Conservation (phyloP, 2,329 filamentous ascomycete genomes). For the Verruconis gallopava region DNA sequence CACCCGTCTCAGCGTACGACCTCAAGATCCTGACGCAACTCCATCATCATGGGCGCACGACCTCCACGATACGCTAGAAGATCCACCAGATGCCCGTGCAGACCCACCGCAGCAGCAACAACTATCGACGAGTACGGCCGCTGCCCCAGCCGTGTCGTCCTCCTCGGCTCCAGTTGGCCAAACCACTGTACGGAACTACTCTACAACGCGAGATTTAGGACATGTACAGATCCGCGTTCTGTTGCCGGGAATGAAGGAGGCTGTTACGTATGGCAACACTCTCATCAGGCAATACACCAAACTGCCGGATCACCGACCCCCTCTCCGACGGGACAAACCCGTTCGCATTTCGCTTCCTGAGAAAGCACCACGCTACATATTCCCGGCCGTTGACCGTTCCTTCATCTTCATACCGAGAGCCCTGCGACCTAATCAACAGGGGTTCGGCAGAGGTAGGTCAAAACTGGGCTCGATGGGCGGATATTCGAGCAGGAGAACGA, state of each 20-base stretch:
- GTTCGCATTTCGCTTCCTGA: constrained; percentile 84
- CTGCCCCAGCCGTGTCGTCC: constrained; percentile 16
- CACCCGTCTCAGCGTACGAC: constrained; percentile 24
- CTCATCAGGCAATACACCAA: constrained; percentile 85
- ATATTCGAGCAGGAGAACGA: constrained; percentile 64
- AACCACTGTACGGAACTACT: constrained; percentile 39
- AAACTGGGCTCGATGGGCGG: constrained; percentile 55
- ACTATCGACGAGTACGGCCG: constrained; percentile 14
- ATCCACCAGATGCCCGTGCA: constrained; percentile 19
- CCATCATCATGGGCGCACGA: constrained; percentile 84
- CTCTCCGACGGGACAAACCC: constrained; percentile 87
- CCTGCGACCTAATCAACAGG: constrained; percentile 82
- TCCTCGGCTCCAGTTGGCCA: not conserved
- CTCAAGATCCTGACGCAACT: constrained; percentile 38
- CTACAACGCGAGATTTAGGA: constrained; percentile 69
- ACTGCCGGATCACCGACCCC: constrained; percentile 85
- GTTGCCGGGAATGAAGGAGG: constrained; percentile 60
- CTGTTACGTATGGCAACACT: constrained; percentile 60
- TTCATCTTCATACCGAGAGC: constrained; percentile 97
- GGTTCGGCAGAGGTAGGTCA: constrained; percentile 54
- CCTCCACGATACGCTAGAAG: constrained; percentile 60
- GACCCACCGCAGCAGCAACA: constrained; percentile 27
- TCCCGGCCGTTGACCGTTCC: constrained; percentile 76
- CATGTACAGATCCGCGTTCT: constrained; percentile 76
- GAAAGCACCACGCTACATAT: constrained; percentile 72